Base-by-base conservation (phyloP, 768 basidiomycete genomes). In the Lactarius evosmus region DNA sequence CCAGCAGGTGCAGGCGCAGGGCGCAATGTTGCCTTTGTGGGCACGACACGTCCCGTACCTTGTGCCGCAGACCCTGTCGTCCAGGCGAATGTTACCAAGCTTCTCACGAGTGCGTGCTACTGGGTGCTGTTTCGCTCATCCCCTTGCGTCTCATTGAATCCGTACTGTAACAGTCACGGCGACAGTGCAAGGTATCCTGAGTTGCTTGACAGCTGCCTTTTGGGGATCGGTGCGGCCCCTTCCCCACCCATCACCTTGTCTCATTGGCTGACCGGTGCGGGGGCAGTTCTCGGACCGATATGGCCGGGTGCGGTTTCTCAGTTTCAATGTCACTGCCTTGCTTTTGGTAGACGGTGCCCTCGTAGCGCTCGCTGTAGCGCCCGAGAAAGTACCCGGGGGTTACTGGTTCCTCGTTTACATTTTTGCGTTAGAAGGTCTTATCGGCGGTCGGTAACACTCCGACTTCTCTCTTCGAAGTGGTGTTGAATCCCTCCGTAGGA, bases 171-270 rank as follows among this genome's bases (percentile, higher is more conserved):
- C 68, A 92, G 89, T 81, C 25, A 85, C 90, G 71, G 74, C 83
- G 0, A 78, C 86, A 3, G 77, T 81, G 9, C 84, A 84, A 76
- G 94, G 94, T 9, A 73, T 92, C 56, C 76, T 96, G 36, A 81
- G 85, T 34, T 89, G 90, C 66, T 70, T 95, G 36, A 93, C 92
- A 3, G 86, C 88, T 14, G 91, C 84, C 2, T 95, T 86, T 83
- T 96, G 94, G 94, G 88, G 89, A 60, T 81, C 87, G 58, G 88
- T 89, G 74, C 73, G 87, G 78, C 25, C 36, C 40, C 17, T 38
- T 25, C n/a, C 2, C 4, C n/a, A 17, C 22, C 11, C 12, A 17
- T 17, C 33, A 14, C 49, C 7, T 9, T 49, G 50, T n/a, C 11
- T 8, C 4, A 3, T 30, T 55, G 44, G 58, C 56, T 56, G 50